phyloP scores from a whole-genome alignment of 495 filamentous ascomycete genomes.

The Penicillium angulare region DNA sequence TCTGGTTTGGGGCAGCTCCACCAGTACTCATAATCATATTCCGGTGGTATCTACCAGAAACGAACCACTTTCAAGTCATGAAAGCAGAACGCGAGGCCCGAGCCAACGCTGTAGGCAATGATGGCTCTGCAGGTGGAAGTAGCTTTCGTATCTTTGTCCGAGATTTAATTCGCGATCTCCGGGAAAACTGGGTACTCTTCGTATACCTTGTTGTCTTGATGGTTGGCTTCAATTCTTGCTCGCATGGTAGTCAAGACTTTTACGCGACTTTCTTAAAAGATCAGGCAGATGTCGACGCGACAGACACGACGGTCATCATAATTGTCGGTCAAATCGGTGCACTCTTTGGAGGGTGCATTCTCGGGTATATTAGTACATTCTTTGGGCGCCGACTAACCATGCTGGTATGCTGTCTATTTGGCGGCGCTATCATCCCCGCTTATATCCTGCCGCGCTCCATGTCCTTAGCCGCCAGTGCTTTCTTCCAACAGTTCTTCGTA shows the following conservation, averaged over 20 bases:
- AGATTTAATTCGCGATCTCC: conserved; percentile 21
- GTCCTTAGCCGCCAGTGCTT: conserved; percentile 27
- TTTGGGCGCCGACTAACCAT: conserved; percentile 36
- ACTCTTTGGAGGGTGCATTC: conserved; percentile 27
- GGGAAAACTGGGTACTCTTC: conserved; percentile 39
- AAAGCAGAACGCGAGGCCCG: conserved; percentile 32
- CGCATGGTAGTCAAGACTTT: conserved; percentile 46
- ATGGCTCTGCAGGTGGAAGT: conserved; percentile 3
- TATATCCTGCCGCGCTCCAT: conserved; percentile 31
- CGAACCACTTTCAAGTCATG: conserved; percentile 40
- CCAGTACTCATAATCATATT: conserved; percentile 70
- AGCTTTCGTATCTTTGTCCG: conserved; percentile 23
- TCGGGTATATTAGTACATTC: conserved; percentile 38
- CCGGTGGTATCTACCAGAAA: conserved; percentile 68
- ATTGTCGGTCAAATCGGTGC: conserved; percentile 28
- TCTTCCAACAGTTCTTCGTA: conserved; percentile 39
- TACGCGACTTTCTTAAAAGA: conserved; percentile 43
- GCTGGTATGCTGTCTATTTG: conserved; percentile 30
- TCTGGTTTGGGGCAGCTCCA: conserved; percentile 74
- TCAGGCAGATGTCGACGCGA: conserved; percentile 29
- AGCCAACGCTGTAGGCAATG: not conserved
- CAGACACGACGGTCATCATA: conserved; percentile 34
- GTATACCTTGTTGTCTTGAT: conserved; percentile 44
- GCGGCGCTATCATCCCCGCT: conserved; percentile 30
- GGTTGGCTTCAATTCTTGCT: conserved; percentile 40